Evolutionary conservation across 768 basidiomycete genomes (phyloP).

Genomic region (Leccinum fibrillosum): DNA sequence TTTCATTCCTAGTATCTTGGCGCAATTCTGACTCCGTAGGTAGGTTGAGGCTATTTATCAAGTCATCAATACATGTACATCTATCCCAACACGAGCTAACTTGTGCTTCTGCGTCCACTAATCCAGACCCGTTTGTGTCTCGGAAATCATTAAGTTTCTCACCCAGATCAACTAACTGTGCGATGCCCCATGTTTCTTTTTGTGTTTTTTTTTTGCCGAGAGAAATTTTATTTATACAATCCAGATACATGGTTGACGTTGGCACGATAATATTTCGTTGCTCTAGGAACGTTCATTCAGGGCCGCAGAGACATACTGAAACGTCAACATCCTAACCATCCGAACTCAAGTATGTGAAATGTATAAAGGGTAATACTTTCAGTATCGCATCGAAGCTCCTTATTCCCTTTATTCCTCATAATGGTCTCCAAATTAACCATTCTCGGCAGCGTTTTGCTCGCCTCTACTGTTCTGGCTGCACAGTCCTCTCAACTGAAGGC

Average conservation of each 20-base stretch:
- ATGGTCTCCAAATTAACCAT: conserved; percentile 20
- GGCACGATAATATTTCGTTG: neutral
- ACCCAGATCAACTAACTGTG: neutral
- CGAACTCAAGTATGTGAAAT: neutral
- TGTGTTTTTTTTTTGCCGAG: too few relatives aligned
- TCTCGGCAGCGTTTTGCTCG: conserved; percentile 17
- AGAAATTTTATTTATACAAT: neutral
- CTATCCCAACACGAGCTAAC: neutral
- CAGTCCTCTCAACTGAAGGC: conserved; percentile 14
- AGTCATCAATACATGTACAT: neutral
- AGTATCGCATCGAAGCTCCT: neutral
- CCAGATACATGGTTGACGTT: neutral
- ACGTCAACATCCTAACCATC: neutral
- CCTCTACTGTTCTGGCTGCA: conserved; percentile 13
- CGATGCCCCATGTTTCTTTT: neutral
- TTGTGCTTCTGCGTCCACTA: neutral
- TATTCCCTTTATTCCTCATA: neutral
- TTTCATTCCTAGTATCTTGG: neutral
- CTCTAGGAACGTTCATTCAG: neutral
- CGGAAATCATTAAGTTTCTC: neutral
- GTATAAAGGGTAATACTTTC: neutral
- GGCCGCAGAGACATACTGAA: neutral
- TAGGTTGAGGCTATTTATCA: neutral
- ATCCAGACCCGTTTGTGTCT: too few relatives aligned
- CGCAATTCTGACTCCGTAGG: neutral